Evolutionary conservation across 2,329 filamentous ascomycete genomes (phyloP), one percentile per base, ranked within the genome.

Genomic region (Penicillium sp.): DNA sequence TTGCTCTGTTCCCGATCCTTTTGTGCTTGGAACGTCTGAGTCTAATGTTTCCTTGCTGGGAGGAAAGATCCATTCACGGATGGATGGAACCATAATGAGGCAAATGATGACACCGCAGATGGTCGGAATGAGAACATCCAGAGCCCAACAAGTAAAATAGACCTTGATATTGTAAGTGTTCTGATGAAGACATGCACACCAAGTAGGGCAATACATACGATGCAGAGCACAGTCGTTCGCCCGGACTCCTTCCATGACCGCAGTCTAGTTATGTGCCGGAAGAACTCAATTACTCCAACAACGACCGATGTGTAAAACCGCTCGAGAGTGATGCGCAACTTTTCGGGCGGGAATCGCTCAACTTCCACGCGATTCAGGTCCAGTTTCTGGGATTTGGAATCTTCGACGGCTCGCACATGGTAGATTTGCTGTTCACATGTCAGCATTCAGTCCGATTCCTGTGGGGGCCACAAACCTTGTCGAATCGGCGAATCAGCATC

Each of bases 321-420:
- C 74, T 96, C 91, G 10, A 95, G 71, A 50, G 89, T 92, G 7
- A 88, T 85, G 10, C 91, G 83, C 53, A 96, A 77, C 74, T 95
- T 95, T 67, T 95, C 90, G 0, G 91, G 91, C 0, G 89, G 90
- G 71, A 95, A 95, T 53, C 92, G 88, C 62, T 95, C 91, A 54
- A 93, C 86, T 23, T 92, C 88, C 4, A 90, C 88, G 54, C 91
- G 88, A 65, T 92, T 91, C 57, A 96, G 81, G 70, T 96, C 91
- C 42, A 96, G 76, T 23, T 87, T 85, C 3, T 87, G 88, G 2
- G 88, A 82, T 1, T 84, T 80, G 3, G 83, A 72, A 46, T 80
- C 72, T 1, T 80, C 74, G 21, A 88, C 84, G 27, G 88, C 85
- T 70, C 90, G 91, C 65, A 95, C 89, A 75, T 86, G 83, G 69